A percentile compares a stretch with the other conserved stretches of the same genome.
phyloP scores from a whole-genome alignment of 495 filamentous ascomycete species.

The Aspergillus hancockii region DNA sequence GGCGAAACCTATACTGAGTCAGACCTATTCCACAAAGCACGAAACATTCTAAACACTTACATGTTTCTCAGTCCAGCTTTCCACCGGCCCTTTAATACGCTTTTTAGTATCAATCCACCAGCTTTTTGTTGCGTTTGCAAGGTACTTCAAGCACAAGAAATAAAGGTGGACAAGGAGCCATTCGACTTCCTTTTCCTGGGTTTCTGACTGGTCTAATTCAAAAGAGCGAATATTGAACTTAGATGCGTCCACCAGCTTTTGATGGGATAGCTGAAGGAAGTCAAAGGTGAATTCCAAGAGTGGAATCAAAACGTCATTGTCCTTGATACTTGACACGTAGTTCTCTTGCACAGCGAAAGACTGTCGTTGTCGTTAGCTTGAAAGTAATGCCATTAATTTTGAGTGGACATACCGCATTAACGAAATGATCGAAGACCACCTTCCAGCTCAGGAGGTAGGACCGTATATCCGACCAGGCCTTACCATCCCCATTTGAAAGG shows the following conservation, averaged over 20 bases:
- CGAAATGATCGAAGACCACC: slow-evolving; percentile 84
- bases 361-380: slow-evolving; percentile 36
- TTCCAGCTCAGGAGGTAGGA: slow-evolving; percentile 92
- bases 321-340: slow-evolving; percentile 75
- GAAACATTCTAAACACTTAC: slow-evolving; percentile 32
- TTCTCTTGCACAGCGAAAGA: slow-evolving; percentile 77
- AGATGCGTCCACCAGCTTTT: slow-evolving; percentile 67
- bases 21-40: not conserved
- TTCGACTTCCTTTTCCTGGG: slow-evolving; percentile 66
- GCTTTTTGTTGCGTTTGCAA: slow-evolving; percentile 75
- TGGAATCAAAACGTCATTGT: slow-evolving; percentile 65
- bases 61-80: slow-evolving; percentile 79
- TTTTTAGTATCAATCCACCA: slow-evolving; percentile 82
- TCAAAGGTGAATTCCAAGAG: slow-evolving; percentile 79
- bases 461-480: slow-evolving; percentile 49
- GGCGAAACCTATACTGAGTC: slow-evolving; percentile 65
- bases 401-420: slow-evolving; percentile 57
- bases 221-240: slow-evolving; percentile 70
- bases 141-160: slow-evolving; percentile 73
- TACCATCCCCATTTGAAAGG: slow-evolving; percentile 37
- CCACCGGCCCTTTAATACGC: slow-evolving; percentile 73
- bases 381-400: not conserved
- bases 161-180: slow-evolving; percentile 86
- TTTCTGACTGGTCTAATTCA: slow-evolving; percentile 57
- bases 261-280: slow-evolving; percentile 71